Evolutionary conservation across 2,329 filamentous ascomycete genomes (phyloP).

Genomic region (Hypoxylon sp.): DNA sequence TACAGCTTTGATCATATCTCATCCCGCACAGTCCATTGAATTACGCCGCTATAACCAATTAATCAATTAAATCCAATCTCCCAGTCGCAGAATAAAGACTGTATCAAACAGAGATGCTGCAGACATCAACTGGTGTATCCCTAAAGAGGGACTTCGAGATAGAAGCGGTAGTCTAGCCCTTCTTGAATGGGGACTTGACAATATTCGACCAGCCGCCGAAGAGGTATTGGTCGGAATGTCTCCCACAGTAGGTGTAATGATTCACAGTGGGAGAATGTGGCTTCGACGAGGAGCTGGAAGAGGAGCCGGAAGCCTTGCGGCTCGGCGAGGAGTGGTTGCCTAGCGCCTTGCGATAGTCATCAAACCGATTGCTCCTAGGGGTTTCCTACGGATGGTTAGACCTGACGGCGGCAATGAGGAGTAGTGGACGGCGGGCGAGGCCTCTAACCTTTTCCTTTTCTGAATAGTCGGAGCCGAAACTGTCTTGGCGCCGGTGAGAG

Average conservation of each 20-base stretch:
- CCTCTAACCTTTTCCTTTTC: conserved; percentile 49
- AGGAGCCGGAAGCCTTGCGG: conserved; percentile 26
- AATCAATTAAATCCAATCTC: conserved; percentile 34
- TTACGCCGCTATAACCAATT: conserved; percentile 22
- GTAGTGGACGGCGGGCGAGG: not conserved
- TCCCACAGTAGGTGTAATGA: conserved; percentile 68
- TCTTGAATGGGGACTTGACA: conserved; percentile 60
- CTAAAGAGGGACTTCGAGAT: conserved; percentile 8
- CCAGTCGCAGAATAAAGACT: conserved; percentile 19
- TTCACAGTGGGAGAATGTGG: conserved; percentile 62
- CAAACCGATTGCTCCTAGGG: conserved; percentile 21
- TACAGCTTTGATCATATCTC: conserved; percentile 19
- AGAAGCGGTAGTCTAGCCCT: conserved; percentile 32
- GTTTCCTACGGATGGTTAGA: conserved; percentile 33
- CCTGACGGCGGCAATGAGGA: conserved; percentile 10
- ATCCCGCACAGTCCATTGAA: conserved; percentile 16
- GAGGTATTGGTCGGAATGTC: conserved; percentile 68
- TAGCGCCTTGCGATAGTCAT: conserved; percentile 31
- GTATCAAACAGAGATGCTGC: conserved; percentile 33
- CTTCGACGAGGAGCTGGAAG: conserved; percentile 48
- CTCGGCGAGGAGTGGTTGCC: conserved; percentile 20
- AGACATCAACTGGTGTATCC: not conserved
- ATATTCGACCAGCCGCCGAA: conserved; percentile 66
- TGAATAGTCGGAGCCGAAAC: conserved; percentile 48
- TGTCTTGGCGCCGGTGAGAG: conserved; percentile 45